These are phyloP conservation scores for Oryza nivara DNA, from an alignment of 176 grass and related monocot species.

Conservation along the genomic window DNA sequence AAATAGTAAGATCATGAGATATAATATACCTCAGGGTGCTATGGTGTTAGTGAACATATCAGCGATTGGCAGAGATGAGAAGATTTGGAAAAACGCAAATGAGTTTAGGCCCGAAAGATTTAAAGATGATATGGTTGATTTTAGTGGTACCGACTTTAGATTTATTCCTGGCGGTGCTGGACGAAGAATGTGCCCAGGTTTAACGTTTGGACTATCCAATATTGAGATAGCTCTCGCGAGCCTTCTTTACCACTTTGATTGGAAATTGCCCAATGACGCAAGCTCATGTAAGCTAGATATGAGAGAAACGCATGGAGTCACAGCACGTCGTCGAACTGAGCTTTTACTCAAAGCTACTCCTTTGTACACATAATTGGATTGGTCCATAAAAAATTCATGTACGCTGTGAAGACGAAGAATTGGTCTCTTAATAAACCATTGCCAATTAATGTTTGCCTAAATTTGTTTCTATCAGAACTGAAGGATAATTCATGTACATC, in stretches of 20 bases:
- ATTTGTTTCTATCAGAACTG: neutral
- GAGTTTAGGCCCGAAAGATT: slow-evolving; percentile 54
- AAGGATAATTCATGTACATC: no score
- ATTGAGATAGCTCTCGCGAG: slow-evolving; percentile 31
- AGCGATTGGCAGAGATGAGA: slow-evolving; percentile 48
- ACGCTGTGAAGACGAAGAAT: neutral
- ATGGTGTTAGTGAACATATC: slow-evolving; percentile 42
- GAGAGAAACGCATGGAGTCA: slow-evolving; percentile 36
- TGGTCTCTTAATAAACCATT: neutral
- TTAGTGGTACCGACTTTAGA: slow-evolving; percentile 14
- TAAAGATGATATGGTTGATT: neutral
- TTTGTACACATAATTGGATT: neutral
- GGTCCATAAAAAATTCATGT: neutral
- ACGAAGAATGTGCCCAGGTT: slow-evolving; percentile 44
- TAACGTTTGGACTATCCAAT: slow-evolving; percentile 37
- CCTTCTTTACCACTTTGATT: slow-evolving; percentile 47
- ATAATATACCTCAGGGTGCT: slow-evolving; percentile 34
- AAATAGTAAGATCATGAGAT: slow-evolving; percentile 36
- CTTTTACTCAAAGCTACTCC: neutral
- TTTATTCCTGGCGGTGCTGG: slow-evolving; percentile 40
- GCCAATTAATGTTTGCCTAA: neutral
- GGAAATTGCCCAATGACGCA: neutral
- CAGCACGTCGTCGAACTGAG: neutral
- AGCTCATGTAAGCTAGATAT: slow-evolving; percentile 12
- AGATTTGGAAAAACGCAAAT: slow-evolving; percentile 33